phyloP scores from a whole-genome alignment of 192 early-diverging fungal species.

The Umbelopsis sp. region DNA sequence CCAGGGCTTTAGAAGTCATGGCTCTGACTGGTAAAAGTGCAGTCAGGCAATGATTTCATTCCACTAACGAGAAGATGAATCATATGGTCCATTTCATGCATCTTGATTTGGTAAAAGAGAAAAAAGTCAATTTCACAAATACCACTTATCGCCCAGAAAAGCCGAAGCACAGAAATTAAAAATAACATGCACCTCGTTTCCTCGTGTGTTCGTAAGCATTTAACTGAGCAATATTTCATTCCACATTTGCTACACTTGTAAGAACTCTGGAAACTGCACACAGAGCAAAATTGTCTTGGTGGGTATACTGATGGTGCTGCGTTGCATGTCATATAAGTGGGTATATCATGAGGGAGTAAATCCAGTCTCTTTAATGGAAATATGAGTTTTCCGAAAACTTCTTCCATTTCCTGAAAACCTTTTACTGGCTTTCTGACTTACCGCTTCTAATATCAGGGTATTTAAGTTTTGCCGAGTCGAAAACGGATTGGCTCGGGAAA shows the following conservation, averaged over 20 bases:
- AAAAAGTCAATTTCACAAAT: background rate
- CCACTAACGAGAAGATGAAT: background rate
- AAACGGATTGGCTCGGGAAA: slow-evolving; percentile 10
- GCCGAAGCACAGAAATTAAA: no score
- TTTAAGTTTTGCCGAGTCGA: slow-evolving; percentile 37
- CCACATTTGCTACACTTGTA: slow-evolving; percentile 68
- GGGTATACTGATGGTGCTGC: slow-evolving; percentile 44
- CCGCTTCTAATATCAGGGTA: slow-evolving; percentile 37
- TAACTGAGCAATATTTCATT: slow-evolving; percentile 65
- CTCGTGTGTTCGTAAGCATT: slow-evolving; percentile 59
- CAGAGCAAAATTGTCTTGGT: slow-evolving; percentile 61
- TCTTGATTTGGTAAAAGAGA: background rate
- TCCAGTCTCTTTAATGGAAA: background rate
- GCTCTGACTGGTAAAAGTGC: no score
- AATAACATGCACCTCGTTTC: slow-evolving; percentile 53
- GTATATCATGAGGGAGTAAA: slow-evolving; percentile 9
- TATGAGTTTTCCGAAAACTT: background rate
- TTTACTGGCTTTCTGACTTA: slow-evolving; percentile 4
- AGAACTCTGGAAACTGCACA: slow-evolving; percentile 63
- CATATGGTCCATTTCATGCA: slow-evolving; percentile 22
- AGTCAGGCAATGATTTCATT: background rate
- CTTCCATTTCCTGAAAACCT: no score
- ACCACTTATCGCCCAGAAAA: no score
- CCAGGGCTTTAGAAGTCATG: no score
- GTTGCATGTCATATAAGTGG: slow-evolving; percentile 42